Conservation (phyloP, 1,139 yeast genomes). For the Diutina scorzettiae region DNA sequence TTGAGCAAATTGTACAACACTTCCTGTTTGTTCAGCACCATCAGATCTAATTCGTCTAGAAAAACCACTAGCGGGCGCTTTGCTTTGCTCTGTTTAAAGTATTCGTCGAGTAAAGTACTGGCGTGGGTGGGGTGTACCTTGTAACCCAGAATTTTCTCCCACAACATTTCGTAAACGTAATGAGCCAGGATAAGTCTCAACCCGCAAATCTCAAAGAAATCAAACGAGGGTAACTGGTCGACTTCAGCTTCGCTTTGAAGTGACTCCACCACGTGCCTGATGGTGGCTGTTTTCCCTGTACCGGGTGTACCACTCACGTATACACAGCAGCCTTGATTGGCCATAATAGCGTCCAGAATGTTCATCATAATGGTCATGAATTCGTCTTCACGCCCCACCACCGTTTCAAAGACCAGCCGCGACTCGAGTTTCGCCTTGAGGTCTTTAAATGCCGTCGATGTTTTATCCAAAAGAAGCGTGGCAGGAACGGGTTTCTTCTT, state of each 20-base stretch:
- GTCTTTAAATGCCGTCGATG: conserved; percentile 35
- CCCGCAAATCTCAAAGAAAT: conserved; percentile 82
- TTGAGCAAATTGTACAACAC: conserved; percentile 94
- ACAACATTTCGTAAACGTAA: conserved; percentile 72
- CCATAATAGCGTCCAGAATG: conserved; percentile 63
- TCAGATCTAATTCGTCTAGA: conserved; percentile 87
- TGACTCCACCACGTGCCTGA: conserved; percentile 72
- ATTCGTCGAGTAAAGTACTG: conserved; percentile 25
- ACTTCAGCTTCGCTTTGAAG: conserved; percentile 33
- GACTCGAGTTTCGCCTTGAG: conserved; percentile 54
- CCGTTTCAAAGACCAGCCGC: conserved; percentile 45
- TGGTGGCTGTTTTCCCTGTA: conserved; percentile 92
- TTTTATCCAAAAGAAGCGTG: conserved; percentile 14
- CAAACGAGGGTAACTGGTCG: conserved; percentile 46
- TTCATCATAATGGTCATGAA: conserved; percentile 61
- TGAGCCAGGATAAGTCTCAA: conserved; percentile 74
- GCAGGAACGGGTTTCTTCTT: conserved; percentile 10
- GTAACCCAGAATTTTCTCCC: conserved; percentile 63
- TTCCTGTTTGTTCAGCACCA: conserved; percentile 73
- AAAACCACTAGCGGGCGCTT: conserved; percentile 58
- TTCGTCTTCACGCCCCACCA: conserved; percentile 87
- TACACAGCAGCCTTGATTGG: conserved; percentile 66
- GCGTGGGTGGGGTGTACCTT: conserved; percentile 57
- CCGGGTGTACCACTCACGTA: conserved; percentile 98
- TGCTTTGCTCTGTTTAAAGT: conserved; percentile 17